These are phyloP conservation scores for Bipolaris victoriae DNA, from an alignment of 2,329 filamentous ascomycete species.

Conservation along the genomic window DNA sequence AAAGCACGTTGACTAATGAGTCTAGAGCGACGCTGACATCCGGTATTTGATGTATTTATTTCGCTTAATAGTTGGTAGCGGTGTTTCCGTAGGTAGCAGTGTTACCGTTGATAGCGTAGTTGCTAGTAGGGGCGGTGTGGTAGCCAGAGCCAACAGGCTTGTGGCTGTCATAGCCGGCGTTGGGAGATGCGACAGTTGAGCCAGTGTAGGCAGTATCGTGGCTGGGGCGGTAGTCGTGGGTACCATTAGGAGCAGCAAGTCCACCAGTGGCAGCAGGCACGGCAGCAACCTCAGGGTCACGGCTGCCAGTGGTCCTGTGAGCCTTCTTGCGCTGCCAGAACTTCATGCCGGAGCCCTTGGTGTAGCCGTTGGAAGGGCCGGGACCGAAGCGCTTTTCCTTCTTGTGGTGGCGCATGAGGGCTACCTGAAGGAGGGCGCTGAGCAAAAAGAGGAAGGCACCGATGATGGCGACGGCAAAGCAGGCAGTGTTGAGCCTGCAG, in stretches of 20 bases:
- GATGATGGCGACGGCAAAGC: slow-evolving; percentile 78
- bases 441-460: slow-evolving; percentile 77
- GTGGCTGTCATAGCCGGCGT: slow-evolving; percentile 43
- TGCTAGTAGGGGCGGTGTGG: slow-evolving; percentile 52
- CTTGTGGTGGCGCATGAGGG: slow-evolving; percentile 72
- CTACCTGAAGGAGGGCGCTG: slow-evolving; percentile 71
- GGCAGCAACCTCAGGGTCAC: slow-evolving; percentile 54
- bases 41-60: background rate
- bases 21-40: slow-evolving; percentile 1
- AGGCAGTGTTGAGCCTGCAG: slow-evolving; percentile 78
- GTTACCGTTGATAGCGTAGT: slow-evolving; percentile 35
- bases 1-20: background rate
- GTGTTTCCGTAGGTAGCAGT: slow-evolving; percentile 44
- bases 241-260: slow-evolving; percentile 20
- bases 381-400: slow-evolving; percentile 76
- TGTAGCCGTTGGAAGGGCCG: slow-evolving; percentile 71
- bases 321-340: slow-evolving; percentile 53
- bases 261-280: slow-evolving; percentile 26
- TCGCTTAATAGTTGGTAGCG: slow-evolving; percentile 21
- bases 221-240: slow-evolving; percentile 50
- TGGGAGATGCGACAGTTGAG: slow-evolving; percentile 53
- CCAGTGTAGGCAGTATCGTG: slow-evolving; percentile 58
- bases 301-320: slow-evolving; percentile 38
- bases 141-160: slow-evolving; percentile 51
- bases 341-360: slow-evolving; percentile 61